These are phyloP conservation scores for Zoysia pacifica DNA, from an alignment of 176 grass and related monocot genomes.

Conservation along the genomic window DNA sequence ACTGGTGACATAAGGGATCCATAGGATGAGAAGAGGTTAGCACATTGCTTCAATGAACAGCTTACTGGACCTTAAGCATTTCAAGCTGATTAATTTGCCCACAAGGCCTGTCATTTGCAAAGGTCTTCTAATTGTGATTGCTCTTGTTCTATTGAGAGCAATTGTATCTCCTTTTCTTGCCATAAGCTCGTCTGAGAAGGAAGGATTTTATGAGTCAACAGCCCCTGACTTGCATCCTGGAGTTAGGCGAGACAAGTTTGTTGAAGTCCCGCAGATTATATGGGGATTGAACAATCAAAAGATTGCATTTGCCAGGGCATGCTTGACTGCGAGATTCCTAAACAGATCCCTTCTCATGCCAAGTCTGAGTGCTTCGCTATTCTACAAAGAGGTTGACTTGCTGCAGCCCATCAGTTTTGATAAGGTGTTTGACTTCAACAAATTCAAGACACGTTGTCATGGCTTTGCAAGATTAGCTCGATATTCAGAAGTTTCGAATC, in stretches of 20 bases:
- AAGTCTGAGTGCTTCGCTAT: constrained; percentile 86
- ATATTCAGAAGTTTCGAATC: constrained; percentile 82
- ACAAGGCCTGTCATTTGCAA: constrained; percentile 55
- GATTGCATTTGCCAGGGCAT: constrained; percentile 88
- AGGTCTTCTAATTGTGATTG: constrained; percentile 57
- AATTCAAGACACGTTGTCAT: constrained; percentile 76
- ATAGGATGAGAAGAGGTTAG: constrained; percentile 34
- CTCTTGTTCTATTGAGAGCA: constrained; percentile 54
- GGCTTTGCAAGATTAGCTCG: constrained; percentile 77
- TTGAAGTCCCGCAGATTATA: constrained; percentile 93
- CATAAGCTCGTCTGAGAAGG: constrained; percentile 51
- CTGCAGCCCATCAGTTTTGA: constrained; percentile 79
- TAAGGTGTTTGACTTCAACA: constrained; percentile 82
- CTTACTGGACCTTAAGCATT: constrained; percentile 51
- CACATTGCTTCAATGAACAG: constrained; percentile 43
- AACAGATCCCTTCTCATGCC: constrained; percentile 97
- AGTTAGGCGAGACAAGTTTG: constrained; percentile 72
- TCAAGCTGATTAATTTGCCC: constrained; percentile 53
- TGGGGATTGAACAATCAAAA: constrained; percentile 99
- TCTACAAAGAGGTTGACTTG: constrained; percentile 98
- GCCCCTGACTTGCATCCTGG: constrained; percentile 47
- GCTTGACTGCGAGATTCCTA: constrained; percentile 80
- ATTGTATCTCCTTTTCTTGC: constrained; percentile 61
- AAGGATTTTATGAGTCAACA: constrained; percentile 49
- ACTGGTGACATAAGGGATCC: background rate